Conservation (phyloP, 2,329 filamentous ascomycete genomes). For the Nothophaeocryptopus gaeumannii region DNA sequence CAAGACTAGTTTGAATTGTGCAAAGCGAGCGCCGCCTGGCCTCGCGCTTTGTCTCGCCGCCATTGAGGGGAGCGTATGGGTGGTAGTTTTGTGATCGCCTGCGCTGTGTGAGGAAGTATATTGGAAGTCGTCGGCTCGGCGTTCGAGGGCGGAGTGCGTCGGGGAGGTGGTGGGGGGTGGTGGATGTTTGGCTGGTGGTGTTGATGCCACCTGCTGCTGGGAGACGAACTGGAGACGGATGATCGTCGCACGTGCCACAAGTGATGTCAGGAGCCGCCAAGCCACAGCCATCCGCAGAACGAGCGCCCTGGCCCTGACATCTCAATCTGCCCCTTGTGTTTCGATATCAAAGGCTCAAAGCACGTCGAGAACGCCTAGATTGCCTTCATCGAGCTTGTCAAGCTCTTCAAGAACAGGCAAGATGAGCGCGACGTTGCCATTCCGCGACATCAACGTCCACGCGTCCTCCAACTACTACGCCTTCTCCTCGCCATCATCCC, state of each 20-base stretch:
- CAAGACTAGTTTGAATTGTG: conserved; percentile 98
- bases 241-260: conserved; percentile 6
- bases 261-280: conserved; percentile 6
- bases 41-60: conserved; percentile 73
- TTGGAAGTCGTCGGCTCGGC: background rate
- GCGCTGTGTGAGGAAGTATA: background rate
- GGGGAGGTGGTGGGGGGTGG: background rate
- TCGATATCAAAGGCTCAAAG: too few species aligned
- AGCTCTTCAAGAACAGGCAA: background rate
- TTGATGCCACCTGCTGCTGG: background rate
- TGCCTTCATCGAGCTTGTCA: too few species aligned
- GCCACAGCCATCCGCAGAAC: too few species aligned
- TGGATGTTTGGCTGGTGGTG: background rate
- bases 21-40: conserved; percentile 72
- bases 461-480: conserved; percentile 89
- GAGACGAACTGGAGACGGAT: background rate
- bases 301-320: background rate
- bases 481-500: conserved; percentile 92
- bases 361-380: too few species aligned
- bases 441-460: conserved; percentile 95
- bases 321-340: background rate
- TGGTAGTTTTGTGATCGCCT: background rate
- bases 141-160: background rate
- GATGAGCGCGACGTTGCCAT: conserved; percentile 64
- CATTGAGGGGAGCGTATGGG: conserved; percentile 54